These are phyloP conservation scores for Candida sanyaensis DNA, from an alignment of 1,139 yeast genomes.

Conservation along the genomic window DNA sequence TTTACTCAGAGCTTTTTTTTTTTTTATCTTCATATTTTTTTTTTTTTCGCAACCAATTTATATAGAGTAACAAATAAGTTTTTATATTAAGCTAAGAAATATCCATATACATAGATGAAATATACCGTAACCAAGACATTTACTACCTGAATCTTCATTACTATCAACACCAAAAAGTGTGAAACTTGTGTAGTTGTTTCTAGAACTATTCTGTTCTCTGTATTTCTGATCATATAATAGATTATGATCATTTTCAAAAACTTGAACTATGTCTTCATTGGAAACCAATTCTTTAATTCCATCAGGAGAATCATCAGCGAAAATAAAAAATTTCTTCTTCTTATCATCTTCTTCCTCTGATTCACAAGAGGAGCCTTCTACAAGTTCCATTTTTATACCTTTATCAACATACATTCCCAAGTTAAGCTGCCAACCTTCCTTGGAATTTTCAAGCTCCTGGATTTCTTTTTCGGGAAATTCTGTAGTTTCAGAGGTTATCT, in stretches of 20 bases:
- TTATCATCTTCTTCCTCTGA: background rate
- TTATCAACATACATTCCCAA: background rate
- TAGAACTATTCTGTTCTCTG: background rate
- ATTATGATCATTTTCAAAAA: background rate
- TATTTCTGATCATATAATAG: background rate
- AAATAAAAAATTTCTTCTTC: background rate
- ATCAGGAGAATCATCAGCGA: background rate
- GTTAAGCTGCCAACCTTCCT: slow-evolving; percentile 1
- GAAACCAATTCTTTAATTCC: slow-evolving; percentile 1
- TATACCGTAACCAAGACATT: background rate
- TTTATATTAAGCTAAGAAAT: background rate
- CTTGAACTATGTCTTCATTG: background rate
- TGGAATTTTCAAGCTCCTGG: background rate
- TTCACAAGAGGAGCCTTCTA: background rate
- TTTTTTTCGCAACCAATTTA: slow-evolving; percentile 3
- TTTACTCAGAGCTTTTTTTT: background rate
- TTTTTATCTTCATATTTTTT: background rate
- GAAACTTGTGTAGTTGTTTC: background rate
- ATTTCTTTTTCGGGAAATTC: background rate
- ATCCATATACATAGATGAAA: background rate
- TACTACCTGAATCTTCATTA: background rate
- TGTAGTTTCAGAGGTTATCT: background rate
- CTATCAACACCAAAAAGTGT: no score
- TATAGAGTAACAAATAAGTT: background rate
- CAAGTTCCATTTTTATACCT: background rate